Evolutionary conservation across 345 rosid genomes (phyloP).

Genomic region (Corymbia maculata): DNA sequence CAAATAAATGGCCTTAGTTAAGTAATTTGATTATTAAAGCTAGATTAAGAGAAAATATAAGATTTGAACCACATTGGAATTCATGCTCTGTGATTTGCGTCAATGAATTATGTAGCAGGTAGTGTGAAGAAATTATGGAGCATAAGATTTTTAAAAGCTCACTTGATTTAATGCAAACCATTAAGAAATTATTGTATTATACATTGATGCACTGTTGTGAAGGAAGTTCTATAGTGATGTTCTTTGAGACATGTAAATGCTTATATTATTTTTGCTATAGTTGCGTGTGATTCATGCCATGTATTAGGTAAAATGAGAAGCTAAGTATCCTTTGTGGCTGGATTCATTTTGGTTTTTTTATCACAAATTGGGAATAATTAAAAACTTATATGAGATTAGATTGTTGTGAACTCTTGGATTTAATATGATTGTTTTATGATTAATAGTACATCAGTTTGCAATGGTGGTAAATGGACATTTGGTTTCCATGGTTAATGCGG

Average conservation of each 20-base stretch:
- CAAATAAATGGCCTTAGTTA: not conserved
- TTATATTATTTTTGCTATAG: no score
- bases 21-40: not conserved
- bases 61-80: not conserved
- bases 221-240: not conserved
- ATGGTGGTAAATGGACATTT: not conserved
- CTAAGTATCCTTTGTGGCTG: not conserved
- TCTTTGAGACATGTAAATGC: not conserved
- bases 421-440: not conserved
- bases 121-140: not conserved
- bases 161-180: not conserved
- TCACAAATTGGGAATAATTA: not conserved
- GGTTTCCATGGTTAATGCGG: not conserved
- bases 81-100: not conserved
- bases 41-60: not conserved
- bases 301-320: not conserved
- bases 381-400: not conserved
- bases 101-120: not conserved
- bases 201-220: not conserved
- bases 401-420: not conserved
- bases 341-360: not conserved
- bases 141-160: not conserved
- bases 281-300: not conserved
- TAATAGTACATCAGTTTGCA: not conserved
- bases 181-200: no score